Percentiles rank a stretch among this genome's conserved stretches.
Conservation (phyloP, 345 rosid species). For the Aquilaria malaccensis region DNA sequence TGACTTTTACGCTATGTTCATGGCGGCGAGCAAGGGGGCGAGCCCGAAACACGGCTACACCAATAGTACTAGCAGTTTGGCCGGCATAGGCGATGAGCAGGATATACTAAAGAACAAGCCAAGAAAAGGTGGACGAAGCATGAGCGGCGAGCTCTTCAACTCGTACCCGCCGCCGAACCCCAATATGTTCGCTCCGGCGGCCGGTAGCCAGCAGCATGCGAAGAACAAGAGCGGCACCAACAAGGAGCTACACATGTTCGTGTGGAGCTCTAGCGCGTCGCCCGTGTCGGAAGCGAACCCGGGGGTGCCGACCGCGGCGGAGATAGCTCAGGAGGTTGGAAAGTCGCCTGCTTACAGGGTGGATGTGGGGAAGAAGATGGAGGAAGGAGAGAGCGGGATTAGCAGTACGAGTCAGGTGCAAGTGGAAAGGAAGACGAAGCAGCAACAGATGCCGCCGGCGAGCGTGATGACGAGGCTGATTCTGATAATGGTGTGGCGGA, state of each 20-base stretch:
- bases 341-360: constrained; percentile 21
- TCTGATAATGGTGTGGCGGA: constrained; percentile 74
- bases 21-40: constrained; percentile 49
- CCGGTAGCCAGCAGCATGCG: constrained; percentile 18
- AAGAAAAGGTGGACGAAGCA: constrained; percentile 47
- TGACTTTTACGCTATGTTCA: constrained; percentile 80
- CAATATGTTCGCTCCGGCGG: constrained; percentile 50
- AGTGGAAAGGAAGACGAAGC: constrained; percentile 25
- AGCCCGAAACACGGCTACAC: constrained; percentile 74
- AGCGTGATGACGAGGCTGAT: constrained; percentile 70
- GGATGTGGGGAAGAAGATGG: constrained; percentile 32
- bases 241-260: constrained; percentile 79
- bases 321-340: no score
- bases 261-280: constrained; percentile 81
- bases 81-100: constrained; percentile 56
- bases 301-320: constrained; percentile 6
- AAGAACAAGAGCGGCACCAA: constrained; percentile 16
- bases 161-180: constrained; percentile 67
- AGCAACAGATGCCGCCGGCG: constrained; percentile 65
- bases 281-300: constrained; percentile 66
- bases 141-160: constrained; percentile 66
- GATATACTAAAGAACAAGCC: constrained; percentile 41
- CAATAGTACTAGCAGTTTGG: constrained; percentile 26
- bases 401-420: no score
- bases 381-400: constrained; percentile 22